Base-by-base conservation (phyloP, 805 yeast genomes). In the Lachancea lanzarotensis region DNA sequence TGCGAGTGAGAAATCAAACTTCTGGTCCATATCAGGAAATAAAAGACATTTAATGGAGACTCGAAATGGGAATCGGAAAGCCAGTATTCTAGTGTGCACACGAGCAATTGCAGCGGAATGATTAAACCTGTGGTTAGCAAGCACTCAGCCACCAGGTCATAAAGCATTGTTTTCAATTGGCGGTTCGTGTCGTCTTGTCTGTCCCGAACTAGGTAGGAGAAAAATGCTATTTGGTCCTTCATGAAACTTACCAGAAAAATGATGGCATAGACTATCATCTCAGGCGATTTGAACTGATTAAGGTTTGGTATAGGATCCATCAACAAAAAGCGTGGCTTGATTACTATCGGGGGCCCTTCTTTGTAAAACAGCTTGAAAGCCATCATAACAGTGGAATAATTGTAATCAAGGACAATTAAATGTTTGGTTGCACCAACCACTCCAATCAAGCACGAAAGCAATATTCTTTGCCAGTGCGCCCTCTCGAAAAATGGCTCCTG, bases 81-180 rank as follows among this genome's bases (percentile, higher is more conserved):
- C 11, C 13, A 8, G 43, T 44, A 47, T 33, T 47, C 50, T 43
- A 26, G 18, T 19, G 17, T 19, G n/a, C 15, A 34, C 12, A 33
- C 36, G 35, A 19, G 29, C 34, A 26, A 42, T 26, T 33, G 49
- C 32, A 40, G 29, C 7, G 10, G 26, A 2, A 16, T 35, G 17
- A 41, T 36, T 6, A 44, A 29, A 1, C 43, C 44, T 15, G 40
- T 33, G 17, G 47, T 44, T 7, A 29, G 9, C 22, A 38, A 27
- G 22, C 43, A 39, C 35, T 44, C 47, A 15, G 26, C 19, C 10
- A 34, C 16, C 26, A 40, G 22, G 20, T 16, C 22, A 6, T 20
- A 32, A 15, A 41, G 29, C 17, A 15, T 32, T 8, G 6, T 26
- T 25, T 33, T 40, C 37, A 41, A 11, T 15, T 16, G 36, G 6